phyloP scores from a whole-genome alignment of 257 asterid genomes.

The Eucommia ulmoides region DNA sequence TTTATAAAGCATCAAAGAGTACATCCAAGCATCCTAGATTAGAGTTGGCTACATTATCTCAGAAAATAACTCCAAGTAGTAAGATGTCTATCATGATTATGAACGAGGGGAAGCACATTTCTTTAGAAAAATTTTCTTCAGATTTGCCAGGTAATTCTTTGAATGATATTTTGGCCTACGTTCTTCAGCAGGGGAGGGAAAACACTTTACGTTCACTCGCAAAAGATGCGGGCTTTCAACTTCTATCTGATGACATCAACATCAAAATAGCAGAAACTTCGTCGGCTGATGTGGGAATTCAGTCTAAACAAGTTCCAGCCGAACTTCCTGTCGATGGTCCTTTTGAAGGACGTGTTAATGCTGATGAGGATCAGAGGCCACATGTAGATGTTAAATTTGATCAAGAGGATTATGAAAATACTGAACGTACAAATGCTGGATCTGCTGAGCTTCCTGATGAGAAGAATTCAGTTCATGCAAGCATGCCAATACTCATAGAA shows the following conservation, averaged over 20 bases:
- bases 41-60: conserved; percentile 32
- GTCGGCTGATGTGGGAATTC: conserved; percentile 29
- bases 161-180: conserved; percentile 62
- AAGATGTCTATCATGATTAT: conserved; percentile 54
- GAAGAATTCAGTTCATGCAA: conserved; percentile 20
- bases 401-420: conserved; percentile 11
- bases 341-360: conserved; percentile 16
- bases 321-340: conserved; percentile 22
- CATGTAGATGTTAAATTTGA: conserved; percentile 5
- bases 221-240: conserved; percentile 88
- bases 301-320: conserved; percentile 22
- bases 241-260: conserved; percentile 63
- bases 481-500: conserved; percentile 20
- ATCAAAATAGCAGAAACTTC: conserved; percentile 38
- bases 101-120: conserved; percentile 58
- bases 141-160: conserved; percentile 64
- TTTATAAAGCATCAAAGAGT: conserved; percentile 23
- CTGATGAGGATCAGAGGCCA: conserved; percentile 13
- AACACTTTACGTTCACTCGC: conserved; percentile 68
- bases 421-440: conserved; percentile 23
- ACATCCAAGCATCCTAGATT: conserved; percentile 31
- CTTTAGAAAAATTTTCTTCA: conserved; percentile 44
- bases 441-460: conserved; percentile 18
- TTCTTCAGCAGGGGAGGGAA: conserved; percentile 53
- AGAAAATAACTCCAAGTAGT: conserved; percentile 35